Evolutionary conservation across 129 eudicot genomes (phyloP).

Genomic region (Centella asiatica): DNA sequence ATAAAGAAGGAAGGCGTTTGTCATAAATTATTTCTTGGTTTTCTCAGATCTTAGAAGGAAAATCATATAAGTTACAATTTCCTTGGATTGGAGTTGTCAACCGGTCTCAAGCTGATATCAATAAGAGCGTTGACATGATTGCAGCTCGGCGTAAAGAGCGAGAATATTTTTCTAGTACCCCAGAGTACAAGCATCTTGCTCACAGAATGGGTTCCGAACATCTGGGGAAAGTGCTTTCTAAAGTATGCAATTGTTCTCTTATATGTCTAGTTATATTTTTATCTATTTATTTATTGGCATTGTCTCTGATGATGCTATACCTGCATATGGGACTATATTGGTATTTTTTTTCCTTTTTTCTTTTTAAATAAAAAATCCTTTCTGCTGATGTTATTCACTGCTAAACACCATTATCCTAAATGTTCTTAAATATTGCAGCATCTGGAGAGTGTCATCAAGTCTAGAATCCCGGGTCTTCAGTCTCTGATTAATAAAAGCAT

Average conservation of each 20-base stretch:
- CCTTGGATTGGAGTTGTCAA: conserved; percentile 99
- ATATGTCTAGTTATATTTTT: background rate
- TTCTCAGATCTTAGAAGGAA: conserved; percentile 83
- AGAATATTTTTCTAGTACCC: conserved; percentile 43
- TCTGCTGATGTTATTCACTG: background rate
- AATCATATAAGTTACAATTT: conserved; percentile 72
- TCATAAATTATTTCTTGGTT: conserved; percentile 6
- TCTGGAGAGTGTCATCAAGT: conserved; percentile 81
- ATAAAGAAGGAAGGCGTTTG: background rate
- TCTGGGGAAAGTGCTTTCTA: conserved; percentile 15
- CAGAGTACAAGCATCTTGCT: conserved; percentile 14
- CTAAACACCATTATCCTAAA: background rate
- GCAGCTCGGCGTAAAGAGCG: conserved; percentile 79
- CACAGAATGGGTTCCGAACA: conserved; percentile 15
- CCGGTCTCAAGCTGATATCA: conserved; percentile 91
- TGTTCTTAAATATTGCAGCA: conserved; percentile 43
- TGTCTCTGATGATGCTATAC: background rate
- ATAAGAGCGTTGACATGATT: conserved; percentile 78
- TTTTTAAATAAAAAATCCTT: background rate
- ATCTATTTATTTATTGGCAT: background rate
- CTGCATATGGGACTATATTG: background rate
- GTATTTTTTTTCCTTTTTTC: background rate
- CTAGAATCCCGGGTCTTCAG: conserved; percentile 95
- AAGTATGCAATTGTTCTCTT: conserved; percentile 2
- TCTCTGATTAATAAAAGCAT: conserved; percentile 68